phyloP scores from a whole-genome alignment of 1,139 yeast genomes.

The Hyphopichia fennica region DNA sequence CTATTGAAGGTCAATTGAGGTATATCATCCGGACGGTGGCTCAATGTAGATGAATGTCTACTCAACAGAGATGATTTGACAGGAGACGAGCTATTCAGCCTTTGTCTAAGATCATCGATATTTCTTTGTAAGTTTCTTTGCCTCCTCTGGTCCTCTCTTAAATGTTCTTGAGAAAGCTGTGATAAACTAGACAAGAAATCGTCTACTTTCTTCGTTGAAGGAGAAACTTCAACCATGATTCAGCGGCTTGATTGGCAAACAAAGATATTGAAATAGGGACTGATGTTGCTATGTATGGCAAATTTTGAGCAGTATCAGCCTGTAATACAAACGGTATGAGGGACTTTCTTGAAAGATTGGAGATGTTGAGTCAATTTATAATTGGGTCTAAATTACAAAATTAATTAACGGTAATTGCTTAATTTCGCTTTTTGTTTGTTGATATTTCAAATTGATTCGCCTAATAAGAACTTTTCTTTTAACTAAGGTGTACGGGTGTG shows the following conservation, averaged over 20 bases:
- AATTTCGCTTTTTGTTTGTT: too few species aligned
- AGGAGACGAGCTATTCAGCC: constrained; percentile 27
- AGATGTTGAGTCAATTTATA: too few species aligned
- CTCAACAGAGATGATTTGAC: constrained; percentile 8
- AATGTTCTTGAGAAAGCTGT: constrained; percentile 30
- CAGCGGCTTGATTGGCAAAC: not conserved
- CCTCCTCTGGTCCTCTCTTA: constrained; percentile 32
- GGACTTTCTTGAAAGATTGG: too few species aligned
- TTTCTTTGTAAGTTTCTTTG: constrained; percentile 32
- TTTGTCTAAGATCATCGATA: constrained; percentile 28
- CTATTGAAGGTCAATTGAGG: constrained; percentile 24
- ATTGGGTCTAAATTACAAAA: too few species aligned
- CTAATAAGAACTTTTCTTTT: too few species aligned
- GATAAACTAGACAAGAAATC: constrained; percentile 36
- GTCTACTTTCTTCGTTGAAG: constrained; percentile 31
- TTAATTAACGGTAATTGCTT: too few species aligned
- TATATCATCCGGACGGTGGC: constrained; percentile 6
- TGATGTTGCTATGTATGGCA: too few species aligned
- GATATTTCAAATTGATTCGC: too few species aligned
- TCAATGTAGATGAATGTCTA: not conserved
- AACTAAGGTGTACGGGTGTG: too few species aligned
- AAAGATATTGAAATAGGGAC: too few species aligned
- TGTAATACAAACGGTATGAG: too few species aligned
- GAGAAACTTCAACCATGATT: constrained; percentile 21
- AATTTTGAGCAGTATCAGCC: too few species aligned